These are phyloP conservation scores for Saccharomyces pastorianus DNA, from an alignment of 1,139 yeast species.

Conservation along the genomic window DNA sequence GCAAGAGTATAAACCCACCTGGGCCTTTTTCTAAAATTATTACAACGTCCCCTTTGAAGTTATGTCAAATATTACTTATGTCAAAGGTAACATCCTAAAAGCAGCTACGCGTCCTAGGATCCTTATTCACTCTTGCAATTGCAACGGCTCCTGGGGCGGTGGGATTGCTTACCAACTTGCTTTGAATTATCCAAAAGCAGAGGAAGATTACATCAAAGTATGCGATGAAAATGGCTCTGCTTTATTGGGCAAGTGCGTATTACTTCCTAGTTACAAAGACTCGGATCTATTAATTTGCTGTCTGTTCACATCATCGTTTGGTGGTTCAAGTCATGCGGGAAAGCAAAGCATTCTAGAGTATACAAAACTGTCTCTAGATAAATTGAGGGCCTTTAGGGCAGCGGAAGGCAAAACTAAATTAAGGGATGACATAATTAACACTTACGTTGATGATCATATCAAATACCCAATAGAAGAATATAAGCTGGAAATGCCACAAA, in stretches of 20 bases:
- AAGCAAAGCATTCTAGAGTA: conserved; percentile 14
- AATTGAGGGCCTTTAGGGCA: neutral
- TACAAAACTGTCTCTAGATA: conserved; percentile 15
- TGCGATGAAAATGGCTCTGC: conserved; percentile 19
- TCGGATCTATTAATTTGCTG: conserved; percentile 20
- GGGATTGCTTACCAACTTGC: conserved; percentile 43
- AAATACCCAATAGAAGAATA: conserved; percentile 11
- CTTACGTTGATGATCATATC: conserved; percentile 4
- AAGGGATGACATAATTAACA: neutral
- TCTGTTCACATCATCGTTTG: conserved; percentile 23
- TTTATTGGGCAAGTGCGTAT: conserved; percentile 21
- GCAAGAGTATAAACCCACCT: neutral
- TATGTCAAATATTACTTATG: conserved; percentile 15
- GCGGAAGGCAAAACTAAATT: neutral
- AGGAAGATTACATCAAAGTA: conserved; percentile 18
- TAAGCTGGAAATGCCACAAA: conserved; percentile 57
- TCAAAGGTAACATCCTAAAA: conserved; percentile 19
- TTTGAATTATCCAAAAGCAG: conserved; percentile 21
- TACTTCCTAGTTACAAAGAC: conserved; percentile 21
- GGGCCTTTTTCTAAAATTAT: neutral
- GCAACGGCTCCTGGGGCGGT: conserved; percentile 77
- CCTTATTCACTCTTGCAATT: conserved; percentile 62
- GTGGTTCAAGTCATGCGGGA: conserved; percentile 19
- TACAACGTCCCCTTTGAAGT: neutral
- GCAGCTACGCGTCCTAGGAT: conserved; percentile 14